phyloP scores from a whole-genome alignment of 108 stramenopile genomes.

The Aurantiochytrium sp. region DNA sequence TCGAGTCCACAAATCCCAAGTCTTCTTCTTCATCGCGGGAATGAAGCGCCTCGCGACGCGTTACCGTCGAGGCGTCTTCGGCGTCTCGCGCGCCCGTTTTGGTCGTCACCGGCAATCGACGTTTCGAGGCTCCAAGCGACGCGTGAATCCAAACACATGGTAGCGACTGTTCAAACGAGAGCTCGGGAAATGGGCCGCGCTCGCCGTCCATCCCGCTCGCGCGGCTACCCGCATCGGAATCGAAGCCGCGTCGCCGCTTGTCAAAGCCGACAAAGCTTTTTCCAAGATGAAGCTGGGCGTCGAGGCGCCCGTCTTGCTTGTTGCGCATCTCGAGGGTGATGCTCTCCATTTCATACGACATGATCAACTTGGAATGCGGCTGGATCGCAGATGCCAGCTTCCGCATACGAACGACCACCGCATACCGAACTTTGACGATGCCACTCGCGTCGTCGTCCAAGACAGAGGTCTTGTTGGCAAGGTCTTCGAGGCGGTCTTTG shows the following conservation, averaged over 20 bases:
- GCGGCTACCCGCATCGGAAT: neutral
- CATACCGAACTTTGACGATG: neutral
- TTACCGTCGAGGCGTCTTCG: too few relatives aligned
- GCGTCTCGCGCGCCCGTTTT: neutral
- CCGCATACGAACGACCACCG: neutral
- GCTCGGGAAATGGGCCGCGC: neutral
- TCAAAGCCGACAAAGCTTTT: neutral
- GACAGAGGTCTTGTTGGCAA: neutral
- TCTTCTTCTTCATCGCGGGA: neutral
- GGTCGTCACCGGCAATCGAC: neutral
- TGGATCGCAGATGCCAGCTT: neutral
- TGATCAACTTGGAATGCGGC: neutral
- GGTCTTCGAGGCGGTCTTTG: neutral
- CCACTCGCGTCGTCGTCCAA: neutral
- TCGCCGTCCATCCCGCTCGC: neutral
- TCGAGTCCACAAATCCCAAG: neutral
- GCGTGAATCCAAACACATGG: neutral
- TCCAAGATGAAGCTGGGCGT: neutral
- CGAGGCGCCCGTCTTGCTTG: neutral
- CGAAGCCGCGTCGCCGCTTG: neutral
- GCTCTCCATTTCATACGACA: neutral
- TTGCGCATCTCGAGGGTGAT: neutral
- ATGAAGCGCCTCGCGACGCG: neutral
- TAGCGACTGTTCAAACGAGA: neutral
- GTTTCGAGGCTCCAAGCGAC: neutral